Evolutionary conservation across 306 rosid genomes (phyloP), one percentile per base, ranked within the genome.

Genomic region (Castanospermum australe): DNA sequence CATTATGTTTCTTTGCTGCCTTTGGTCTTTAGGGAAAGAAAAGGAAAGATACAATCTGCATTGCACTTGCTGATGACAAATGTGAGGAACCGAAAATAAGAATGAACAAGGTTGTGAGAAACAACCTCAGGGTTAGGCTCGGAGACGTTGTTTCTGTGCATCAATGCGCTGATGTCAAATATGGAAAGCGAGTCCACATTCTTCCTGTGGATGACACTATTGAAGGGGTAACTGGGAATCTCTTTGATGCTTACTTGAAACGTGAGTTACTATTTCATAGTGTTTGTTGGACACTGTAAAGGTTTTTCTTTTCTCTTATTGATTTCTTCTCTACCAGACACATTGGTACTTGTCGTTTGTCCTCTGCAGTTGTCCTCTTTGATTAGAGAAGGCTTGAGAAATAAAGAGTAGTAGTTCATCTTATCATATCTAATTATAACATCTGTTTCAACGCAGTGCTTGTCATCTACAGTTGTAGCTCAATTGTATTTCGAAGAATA

Each of bases 131-230:
- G 89, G 99, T 95, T 64, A 90, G 99, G 86, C 98, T 95, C 8
- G 98, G 97, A 12, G 99, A 93, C 73, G 98, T 95, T 64, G 97
- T 95, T 61, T 95, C 98, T 2, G 99, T 95, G 25, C 98, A 93
- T 78, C 96, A 90, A 50, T 95, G 99, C 36, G 81, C 97, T 64
- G 98, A 95, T 89, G 96, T 95, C 67, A 95, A 93, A 42, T 95
- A 95, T 33, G 99, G 99, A 54, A 91, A 91, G 87, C 87, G 98
- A 9, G 98, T 93, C 15, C 99, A 92, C 60, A 90, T 95, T 79
- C 99, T 95, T 55, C 99, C 97, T 0, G 89, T 95, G 8, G 97
- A 95, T 79, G 98, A 95, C 61, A 92, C 98, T 14, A 91, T 95
- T 80, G 98, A 95, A 82, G 98, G 98, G 44, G 96, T 95, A 0